Conservation (phyloP, 2,329 filamentous ascomycete genomes). For the Fusarium sp. region DNA sequence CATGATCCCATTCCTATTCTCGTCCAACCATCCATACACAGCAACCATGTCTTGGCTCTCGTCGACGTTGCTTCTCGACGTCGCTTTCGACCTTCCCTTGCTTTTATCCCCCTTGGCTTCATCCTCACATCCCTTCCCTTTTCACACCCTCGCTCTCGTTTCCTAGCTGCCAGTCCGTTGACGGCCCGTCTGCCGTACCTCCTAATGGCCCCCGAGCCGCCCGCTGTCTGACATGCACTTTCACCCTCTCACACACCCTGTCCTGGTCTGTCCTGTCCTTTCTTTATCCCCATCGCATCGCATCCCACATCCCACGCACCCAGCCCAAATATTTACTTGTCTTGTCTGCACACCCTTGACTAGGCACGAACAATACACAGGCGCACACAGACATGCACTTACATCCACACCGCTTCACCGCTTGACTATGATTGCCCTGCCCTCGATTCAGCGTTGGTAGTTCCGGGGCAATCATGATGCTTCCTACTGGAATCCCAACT, state of each 20-base stretch:
- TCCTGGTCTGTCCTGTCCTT: conserved; percentile 1
- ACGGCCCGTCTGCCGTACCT: conserved; percentile 43
- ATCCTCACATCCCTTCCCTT: conserved; percentile 27
- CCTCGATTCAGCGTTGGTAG: conserved; percentile 25
- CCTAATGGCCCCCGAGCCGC: conserved; percentile 36
- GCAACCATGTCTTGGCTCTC: conserved; percentile 37
- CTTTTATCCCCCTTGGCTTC: conserved; percentile 29
- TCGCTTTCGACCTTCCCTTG: conserved; percentile 31
- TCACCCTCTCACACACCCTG: conserved; percentile 16
- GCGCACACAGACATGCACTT: conserved; percentile 31
- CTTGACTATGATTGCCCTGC: conserved; percentile 28
- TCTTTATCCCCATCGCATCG: conserved; percentile 14
- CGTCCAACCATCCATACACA: not conserved
- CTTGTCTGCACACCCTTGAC: conserved; percentile 35
- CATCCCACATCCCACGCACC: conserved; percentile 27
- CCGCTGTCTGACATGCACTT: conserved; percentile 36
- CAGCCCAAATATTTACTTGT: conserved; percentile 14
- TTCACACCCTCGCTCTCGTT: conserved; percentile 33
- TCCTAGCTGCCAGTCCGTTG: conserved; percentile 30
- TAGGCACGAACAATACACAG: conserved; percentile 35
- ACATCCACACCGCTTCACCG: conserved; percentile 43
- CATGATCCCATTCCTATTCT: conserved; percentile 15
- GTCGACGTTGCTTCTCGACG: conserved; percentile 44
- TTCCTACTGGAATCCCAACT: conserved; percentile 33
- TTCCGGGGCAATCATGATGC: conserved; percentile 35